A percentile compares a stretch with the other conserved stretches of the same genome.
Conservation (phyloP, 768 basidiomycete species). For the Mrakia hoshinonis region DNA sequence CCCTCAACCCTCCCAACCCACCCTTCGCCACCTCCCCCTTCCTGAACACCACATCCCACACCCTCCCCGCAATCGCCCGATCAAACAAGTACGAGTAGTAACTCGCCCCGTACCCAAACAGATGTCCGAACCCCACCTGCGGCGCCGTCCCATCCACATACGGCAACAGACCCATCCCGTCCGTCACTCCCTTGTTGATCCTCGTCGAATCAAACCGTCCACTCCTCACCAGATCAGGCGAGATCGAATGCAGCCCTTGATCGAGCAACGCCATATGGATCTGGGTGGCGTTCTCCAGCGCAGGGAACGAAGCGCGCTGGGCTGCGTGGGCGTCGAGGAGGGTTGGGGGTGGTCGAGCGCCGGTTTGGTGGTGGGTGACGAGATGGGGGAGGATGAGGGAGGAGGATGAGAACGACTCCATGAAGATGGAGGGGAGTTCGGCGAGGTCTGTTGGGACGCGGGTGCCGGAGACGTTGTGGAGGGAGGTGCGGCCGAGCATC, state of each 20-base stretch:
- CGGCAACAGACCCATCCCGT: constrained; percentile 62
- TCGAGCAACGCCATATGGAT: constrained; percentile 83
- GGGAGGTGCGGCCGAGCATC: constrained; percentile 95
- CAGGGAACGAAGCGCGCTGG: constrained; percentile 38
- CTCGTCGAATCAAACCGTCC: constrained; percentile 64
- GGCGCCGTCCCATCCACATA: constrained; percentile 77
- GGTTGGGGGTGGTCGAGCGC: constrained; percentile 38
- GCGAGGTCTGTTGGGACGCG: constrained; percentile 98
- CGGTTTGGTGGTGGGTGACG: constrained; percentile 42
- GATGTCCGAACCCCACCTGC: constrained; percentile 91
- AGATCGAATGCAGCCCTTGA: constrained; percentile 76
- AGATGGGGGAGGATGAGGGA: constrained; percentile 67
- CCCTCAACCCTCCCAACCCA: constrained; percentile 41
- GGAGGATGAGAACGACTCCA: constrained; percentile 94
- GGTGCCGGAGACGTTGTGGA: constrained; percentile 95
- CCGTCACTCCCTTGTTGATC: constrained; percentile 51
- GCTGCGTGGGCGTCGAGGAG: constrained; percentile 38
- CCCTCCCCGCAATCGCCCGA: constrained; percentile 85
- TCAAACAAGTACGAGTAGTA: constrained; percentile 98
- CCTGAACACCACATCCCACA: constrained; percentile 68
- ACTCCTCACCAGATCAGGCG: constrained; percentile 44
- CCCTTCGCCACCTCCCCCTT: neutral
- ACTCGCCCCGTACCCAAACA: constrained; percentile 92
- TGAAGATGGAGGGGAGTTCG: constrained; percentile 92
- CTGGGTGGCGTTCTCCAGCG: constrained; percentile 81